A percentile compares a stretch with the other conserved stretches of the same genome.
Evolutionary conservation across 495 filamentous ascomycete genomes (phyloP).

Genomic region (Trichoderma erinaceum): DNA sequence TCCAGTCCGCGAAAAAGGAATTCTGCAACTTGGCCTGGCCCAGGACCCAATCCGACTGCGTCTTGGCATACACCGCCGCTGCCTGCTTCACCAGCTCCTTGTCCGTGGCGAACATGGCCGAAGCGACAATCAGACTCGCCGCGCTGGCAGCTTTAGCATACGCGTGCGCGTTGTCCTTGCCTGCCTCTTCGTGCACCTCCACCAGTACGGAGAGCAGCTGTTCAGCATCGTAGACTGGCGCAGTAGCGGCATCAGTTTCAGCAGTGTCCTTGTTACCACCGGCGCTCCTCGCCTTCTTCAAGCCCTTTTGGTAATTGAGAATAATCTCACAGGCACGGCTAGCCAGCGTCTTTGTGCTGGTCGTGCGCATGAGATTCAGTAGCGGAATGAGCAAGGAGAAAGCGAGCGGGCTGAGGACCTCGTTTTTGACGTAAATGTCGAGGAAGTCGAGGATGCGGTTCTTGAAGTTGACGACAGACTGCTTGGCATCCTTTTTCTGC

Average conservation of each 20-base stretch:
- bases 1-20: constrained; percentile 47
- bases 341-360: constrained; percentile 63
- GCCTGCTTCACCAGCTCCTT: constrained; percentile 29
- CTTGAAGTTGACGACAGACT: constrained; percentile 93
- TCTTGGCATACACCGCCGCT: constrained; percentile 38
- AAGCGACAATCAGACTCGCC: constrained; percentile 43
- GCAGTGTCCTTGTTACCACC: constrained; percentile 26
- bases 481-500: constrained; percentile 77
- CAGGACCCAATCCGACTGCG: constrained; percentile 38
- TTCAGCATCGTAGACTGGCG: constrained; percentile 30
- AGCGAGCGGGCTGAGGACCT: constrained; percentile 55
- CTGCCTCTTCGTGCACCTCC: constrained; percentile 66
- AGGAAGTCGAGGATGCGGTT: constrained; percentile 83
- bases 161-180: constrained; percentile 47
- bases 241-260: constrained; percentile 21
- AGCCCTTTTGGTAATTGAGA: constrained; percentile 60
- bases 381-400: constrained; percentile 62
- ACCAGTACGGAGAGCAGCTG: constrained; percentile 51
- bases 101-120: constrained; percentile 32
- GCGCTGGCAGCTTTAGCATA: constrained; percentile 45
- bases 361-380: constrained; percentile 41
- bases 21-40: constrained; percentile 43
- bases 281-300: constrained; percentile 47
- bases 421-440: constrained; percentile 76
- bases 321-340: constrained; percentile 67